phyloP scores from a whole-genome alignment of 2,329 filamentous ascomycete species.

The Camptophora hylomeconis region DNA sequence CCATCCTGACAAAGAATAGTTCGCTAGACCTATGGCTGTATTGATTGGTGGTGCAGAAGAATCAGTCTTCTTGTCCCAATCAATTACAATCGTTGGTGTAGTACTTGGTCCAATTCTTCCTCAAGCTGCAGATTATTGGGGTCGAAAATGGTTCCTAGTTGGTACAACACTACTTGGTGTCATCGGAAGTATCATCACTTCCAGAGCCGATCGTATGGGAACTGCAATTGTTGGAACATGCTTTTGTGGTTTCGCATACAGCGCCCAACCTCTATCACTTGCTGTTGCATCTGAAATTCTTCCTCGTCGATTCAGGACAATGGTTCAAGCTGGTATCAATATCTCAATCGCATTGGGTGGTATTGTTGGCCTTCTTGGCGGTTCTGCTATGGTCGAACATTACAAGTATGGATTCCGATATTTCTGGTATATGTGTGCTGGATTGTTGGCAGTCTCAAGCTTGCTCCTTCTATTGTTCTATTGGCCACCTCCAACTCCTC shows the following conservation, averaged over 20 bases:
- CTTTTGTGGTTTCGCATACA: conserved; percentile 3
- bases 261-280: conserved; percentile 4
- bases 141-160: conserved; percentile 10
- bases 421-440: conserved; percentile 7
- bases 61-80: conserved; percentile 2
- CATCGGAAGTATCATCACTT: conserved; percentile 4
- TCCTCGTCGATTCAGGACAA: conserved; percentile 6
- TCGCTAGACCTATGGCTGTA: no score
- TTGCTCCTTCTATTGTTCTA: conserved; percentile 4
- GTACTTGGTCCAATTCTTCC: conserved; percentile 5
- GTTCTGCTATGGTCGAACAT: conserved; percentile 3
- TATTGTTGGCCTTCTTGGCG: conserved; percentile 3
- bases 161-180: conserved; percentile 3
- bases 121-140: conserved; percentile 13
- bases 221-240: conserved; percentile 3
- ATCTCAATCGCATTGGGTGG: conserved; percentile 3
- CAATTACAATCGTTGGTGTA: conserved; percentile 5
- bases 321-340: conserved; percentile 4
- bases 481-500: conserved; percentile 4
- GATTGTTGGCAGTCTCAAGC: conserved; percentile 1
- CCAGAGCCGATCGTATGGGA: conserved; percentile 3
- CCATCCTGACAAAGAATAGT: no score
- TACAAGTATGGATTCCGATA: conserved; percentile 5
- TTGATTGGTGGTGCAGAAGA: conserved; percentile 3
- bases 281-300: conserved; percentile 7